A percentile compares a stretch with the other conserved stretches of the same genome.
Evolutionary conservation across 1,139 yeast genomes (phyloP).

Genomic region (Pichia sp.): DNA sequence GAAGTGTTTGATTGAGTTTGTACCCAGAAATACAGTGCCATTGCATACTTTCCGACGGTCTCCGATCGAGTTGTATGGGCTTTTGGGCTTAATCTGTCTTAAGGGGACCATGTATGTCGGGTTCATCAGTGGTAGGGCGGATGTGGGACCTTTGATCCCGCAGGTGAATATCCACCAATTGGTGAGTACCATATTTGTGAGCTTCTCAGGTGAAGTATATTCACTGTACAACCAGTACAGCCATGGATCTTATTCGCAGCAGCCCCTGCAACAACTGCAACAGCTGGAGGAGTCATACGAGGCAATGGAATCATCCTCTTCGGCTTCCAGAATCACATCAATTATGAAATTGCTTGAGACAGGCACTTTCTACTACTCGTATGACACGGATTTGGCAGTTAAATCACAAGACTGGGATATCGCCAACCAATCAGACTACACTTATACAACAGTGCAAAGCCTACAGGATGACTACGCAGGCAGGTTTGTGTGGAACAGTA

Average conservation of each 20-base stretch:
- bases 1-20: slow-evolving; percentile 48
- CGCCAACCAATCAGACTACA: not conserved
- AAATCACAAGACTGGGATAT: slow-evolving; percentile 51
- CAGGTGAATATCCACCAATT: slow-evolving; percentile 51
- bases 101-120: slow-evolving; percentile 55
- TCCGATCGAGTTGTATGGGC: slow-evolving; percentile 42
- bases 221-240: slow-evolving; percentile 8
- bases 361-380: slow-evolving; percentile 65
- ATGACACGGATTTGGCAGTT: slow-evolving; percentile 61
- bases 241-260: not conserved
- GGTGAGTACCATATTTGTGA: slow-evolving; percentile 56
- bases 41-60: slow-evolving; percentile 31
- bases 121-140: slow-evolving; percentile 51
- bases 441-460: slow-evolving; percentile 19
- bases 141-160: slow-evolving; percentile 57
- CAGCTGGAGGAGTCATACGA: slow-evolving; percentile 12
- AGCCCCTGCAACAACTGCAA: slow-evolving; percentile 6
- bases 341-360: slow-evolving; percentile 52
- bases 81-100: slow-evolving; percentile 55
- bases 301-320: slow-evolving; percentile 9
- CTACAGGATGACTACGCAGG: slow-evolving; percentile 42
- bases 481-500: slow-evolving; percentile 63
- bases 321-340: slow-evolving; percentile 40
- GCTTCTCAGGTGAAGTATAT: slow-evolving; percentile 50
- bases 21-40: slow-evolving; percentile 39